Conservation (phyloP, 495 filamentous ascomycete species). For the Penicillium pancosmium region DNA sequence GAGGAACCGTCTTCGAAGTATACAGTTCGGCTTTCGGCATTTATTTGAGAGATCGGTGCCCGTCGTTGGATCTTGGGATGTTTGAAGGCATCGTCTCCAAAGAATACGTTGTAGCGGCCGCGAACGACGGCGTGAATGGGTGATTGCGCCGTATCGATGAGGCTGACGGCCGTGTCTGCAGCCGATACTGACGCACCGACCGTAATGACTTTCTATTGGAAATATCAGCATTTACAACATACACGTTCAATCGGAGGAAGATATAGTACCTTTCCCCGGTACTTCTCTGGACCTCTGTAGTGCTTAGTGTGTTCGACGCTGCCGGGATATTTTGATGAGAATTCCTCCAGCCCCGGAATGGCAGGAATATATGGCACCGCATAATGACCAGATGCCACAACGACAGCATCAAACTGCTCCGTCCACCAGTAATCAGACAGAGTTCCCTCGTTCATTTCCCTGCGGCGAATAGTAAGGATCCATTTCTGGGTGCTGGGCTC, state of each 20-base stretch:
- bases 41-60: constrained; percentile 49
- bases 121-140: constrained; percentile 45
- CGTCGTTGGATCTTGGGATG: constrained; percentile 50
- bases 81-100: constrained; percentile 53
- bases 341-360: constrained; percentile 48
- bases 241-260: neutral
- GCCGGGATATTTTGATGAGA: constrained; percentile 34
- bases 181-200: constrained; percentile 50
- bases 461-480: constrained; percentile 39
- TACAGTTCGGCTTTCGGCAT: constrained; percentile 38
- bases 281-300: constrained; percentile 41
- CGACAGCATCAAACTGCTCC: constrained; percentile 66
- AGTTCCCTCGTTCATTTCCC: constrained; percentile 16
- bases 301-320: constrained; percentile 45
- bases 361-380: constrained; percentile 69
- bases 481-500: constrained; percentile 31
- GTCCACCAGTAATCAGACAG: constrained; percentile 47
- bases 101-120: constrained; percentile 51
- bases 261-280: constrained; percentile 36
- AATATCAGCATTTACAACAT: neutral
- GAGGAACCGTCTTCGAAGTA: constrained; percentile 53
- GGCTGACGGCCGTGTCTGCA: constrained; percentile 41
- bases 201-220: constrained; percentile 39
- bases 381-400: constrained; percentile 83
- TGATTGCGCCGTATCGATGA: constrained; percentile 34